Percentiles rank a stretch among this genome's conserved stretches.
Conservation (phyloP, 192 early-diverging fungal species). For the Funneliformis geosporum region DNA sequence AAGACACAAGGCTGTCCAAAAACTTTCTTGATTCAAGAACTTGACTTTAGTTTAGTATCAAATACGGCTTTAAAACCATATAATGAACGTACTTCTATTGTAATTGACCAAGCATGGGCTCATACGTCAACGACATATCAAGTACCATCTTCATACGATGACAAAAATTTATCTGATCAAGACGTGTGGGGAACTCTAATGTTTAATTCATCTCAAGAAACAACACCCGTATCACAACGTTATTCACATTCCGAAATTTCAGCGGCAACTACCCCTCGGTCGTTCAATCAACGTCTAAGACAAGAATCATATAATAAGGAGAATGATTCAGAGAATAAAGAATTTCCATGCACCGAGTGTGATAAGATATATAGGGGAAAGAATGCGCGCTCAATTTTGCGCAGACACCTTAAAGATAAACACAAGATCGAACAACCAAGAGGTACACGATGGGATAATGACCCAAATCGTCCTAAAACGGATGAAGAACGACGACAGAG, state of each 20-base stretch:
- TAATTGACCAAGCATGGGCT: background rate
- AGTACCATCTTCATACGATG: background rate
- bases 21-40: background rate
- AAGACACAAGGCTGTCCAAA: background rate
- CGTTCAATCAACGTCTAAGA: background rate
- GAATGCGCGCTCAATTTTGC: conserved; percentile 21
- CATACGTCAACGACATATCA: background rate
- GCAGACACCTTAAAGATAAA: conserved; percentile 28
- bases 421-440: conserved; percentile 18
- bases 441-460: conserved; percentile 29
- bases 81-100: background rate
- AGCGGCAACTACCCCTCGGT: background rate
- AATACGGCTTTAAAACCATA: background rate
- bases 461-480: conserved; percentile 24
- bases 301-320: background rate
- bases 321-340: background rate
- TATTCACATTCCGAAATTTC: background rate
- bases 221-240: background rate
- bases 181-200: background rate
- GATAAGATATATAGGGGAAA: conserved; percentile 19
- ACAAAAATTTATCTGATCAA: background rate
- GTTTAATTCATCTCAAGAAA: background rate
- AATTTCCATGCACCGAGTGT: conserved; percentile 15
- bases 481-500: conserved; percentile 27
- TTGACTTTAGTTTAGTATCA: background rate